phyloP scores from a whole-genome alignment of 2,329 filamentous ascomycete species.

The Xylariaceae sp. region DNA sequence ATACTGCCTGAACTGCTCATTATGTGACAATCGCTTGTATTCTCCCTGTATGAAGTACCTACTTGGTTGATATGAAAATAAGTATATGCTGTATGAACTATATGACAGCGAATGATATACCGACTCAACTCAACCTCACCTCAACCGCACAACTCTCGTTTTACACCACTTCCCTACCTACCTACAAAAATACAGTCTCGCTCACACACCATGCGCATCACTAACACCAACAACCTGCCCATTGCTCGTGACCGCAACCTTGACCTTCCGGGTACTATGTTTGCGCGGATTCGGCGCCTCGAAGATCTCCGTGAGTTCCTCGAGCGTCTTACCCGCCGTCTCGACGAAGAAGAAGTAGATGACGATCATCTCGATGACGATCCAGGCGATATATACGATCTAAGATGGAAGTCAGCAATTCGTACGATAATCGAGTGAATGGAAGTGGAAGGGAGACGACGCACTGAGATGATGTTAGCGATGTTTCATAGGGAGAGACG shows the following conservation, averaged over 20 bases:
- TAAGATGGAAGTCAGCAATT: not conserved
- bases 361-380: slow-evolving; percentile 27
- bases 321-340: slow-evolving; percentile 30
- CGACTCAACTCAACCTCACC: no score
- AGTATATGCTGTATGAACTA: no score
- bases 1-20: no score
- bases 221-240: slow-evolving; percentile 23
- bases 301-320: slow-evolving; percentile 29
- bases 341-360: slow-evolving; percentile 33
- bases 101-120: no score
- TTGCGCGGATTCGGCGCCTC: slow-evolving; percentile 29
- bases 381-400: slow-evolving; percentile 30
- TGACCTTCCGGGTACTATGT: slow-evolving; percentile 45
- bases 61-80: no score
- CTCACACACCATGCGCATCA: not conserved
- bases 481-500: not conserved
- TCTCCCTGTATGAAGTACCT: no score
- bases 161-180: not conserved
- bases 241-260: slow-evolving; percentile 40
- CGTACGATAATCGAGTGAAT: no score
- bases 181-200: not conserved
- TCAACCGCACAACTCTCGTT: no score
- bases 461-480: slow-evolving; percentile 12
- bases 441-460: not conserved
- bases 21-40: no score